These are phyloP conservation scores for Antrodiella citrinella DNA, from an alignment of 768 basidiomycete species.

Conservation along the genomic window DNA sequence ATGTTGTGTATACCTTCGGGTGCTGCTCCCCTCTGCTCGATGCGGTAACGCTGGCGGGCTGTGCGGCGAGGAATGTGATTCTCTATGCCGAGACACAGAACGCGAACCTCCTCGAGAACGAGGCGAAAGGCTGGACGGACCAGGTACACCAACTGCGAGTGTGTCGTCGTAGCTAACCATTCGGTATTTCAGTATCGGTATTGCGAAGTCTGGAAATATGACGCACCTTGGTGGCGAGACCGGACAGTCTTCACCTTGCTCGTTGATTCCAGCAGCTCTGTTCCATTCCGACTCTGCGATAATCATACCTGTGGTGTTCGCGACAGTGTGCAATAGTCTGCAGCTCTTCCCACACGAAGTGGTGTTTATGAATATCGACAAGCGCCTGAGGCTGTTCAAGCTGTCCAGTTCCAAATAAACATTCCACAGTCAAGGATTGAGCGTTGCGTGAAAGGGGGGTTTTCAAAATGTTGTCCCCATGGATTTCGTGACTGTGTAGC, in stretches of 20 bases:
- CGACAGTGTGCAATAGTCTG: background rate
- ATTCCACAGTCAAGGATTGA: background rate
- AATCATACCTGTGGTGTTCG: conserved; percentile 6
- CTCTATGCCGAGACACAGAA: background rate
- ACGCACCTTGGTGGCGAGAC: conserved; percentile 6
- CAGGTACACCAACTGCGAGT: background rate
- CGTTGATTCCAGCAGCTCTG: conserved; percentile 7
- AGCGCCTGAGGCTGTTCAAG: background rate
- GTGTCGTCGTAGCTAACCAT: background rate
- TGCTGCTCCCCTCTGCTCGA: background rate
- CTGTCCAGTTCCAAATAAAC: background rate
- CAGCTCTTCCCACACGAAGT: background rate
- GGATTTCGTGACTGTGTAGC: too few species aligned
- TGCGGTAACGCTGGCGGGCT: background rate
- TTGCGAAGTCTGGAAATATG: background rate
- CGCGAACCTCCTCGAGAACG: background rate
- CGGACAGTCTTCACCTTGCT: background rate
- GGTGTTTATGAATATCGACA: background rate
- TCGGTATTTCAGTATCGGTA: background rate
- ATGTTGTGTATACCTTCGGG: background rate
- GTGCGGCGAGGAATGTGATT: background rate
- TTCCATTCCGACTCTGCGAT: conserved; percentile 14
- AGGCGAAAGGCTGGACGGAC: background rate
- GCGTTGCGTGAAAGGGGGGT: too few species aligned
- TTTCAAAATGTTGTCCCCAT: too few species aligned